A percentile compares a stretch with the other conserved stretches of the same genome.
These are phyloP conservation scores for Chrysoporthe cubensis DNA, from an alignment of 2,329 filamentous ascomycete species.

Conservation along the genomic window DNA sequence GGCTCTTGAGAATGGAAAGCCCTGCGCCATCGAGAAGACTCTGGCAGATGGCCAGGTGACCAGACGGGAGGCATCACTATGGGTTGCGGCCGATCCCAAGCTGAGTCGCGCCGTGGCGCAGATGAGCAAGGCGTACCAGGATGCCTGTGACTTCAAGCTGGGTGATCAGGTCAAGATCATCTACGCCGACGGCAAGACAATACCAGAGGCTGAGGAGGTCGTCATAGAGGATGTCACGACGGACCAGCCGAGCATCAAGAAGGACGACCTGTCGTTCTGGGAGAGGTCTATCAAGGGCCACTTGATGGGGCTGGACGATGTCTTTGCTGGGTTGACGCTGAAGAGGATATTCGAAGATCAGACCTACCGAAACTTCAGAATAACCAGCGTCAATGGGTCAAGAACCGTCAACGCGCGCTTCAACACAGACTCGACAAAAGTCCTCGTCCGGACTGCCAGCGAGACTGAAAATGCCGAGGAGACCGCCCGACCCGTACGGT, in stretches of 20 bases:
- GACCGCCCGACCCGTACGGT: slow-evolving; percentile 34
- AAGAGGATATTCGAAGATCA: slow-evolving; percentile 63
- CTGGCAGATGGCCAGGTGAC: slow-evolving; percentile 26
- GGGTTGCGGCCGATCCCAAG: slow-evolving; percentile 54
- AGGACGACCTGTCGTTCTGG: slow-evolving; percentile 43
- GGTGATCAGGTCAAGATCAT: slow-evolving; percentile 66
- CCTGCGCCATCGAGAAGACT: slow-evolving; percentile 34
- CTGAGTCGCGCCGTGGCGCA: slow-evolving; percentile 70
- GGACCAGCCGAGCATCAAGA: slow-evolving; percentile 39
- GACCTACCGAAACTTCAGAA: slow-evolving; percentile 63
- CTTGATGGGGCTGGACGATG: slow-evolving; percentile 58
- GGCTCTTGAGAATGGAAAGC: slow-evolving; percentile 46
- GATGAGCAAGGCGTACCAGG: slow-evolving; percentile 74
- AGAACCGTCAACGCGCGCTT: slow-evolving; percentile 50
- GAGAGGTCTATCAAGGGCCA: slow-evolving; percentile 39
- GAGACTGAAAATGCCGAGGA: slow-evolving; percentile 40
- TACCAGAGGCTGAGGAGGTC: slow-evolving; percentile 62
- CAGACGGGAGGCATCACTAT: slow-evolving; percentile 52
- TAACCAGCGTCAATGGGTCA: slow-evolving; percentile 59
- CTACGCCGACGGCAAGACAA: slow-evolving; percentile 55
- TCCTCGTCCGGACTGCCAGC: slow-evolving; percentile 38
- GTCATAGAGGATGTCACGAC: slow-evolving; percentile 62
- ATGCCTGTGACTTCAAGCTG: slow-evolving; percentile 72
- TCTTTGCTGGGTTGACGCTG: slow-evolving; percentile 72
- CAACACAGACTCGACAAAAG: slow-evolving; percentile 40